These are phyloP conservation scores for Pharnaceum exiguum DNA, from an alignment of 148 eudicot genomes.

Conservation along the genomic window DNA sequence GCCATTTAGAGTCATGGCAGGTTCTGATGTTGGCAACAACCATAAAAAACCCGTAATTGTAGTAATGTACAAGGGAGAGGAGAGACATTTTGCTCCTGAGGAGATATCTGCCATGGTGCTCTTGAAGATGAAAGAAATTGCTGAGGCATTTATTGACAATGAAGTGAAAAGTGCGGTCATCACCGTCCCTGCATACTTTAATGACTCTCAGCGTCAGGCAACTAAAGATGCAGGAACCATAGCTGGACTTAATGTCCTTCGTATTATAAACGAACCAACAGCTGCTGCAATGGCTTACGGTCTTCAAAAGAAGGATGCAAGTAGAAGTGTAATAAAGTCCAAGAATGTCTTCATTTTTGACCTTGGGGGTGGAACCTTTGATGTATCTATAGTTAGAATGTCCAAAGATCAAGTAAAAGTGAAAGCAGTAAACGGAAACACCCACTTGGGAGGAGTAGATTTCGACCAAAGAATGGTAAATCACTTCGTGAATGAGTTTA, in stretches of 20 bases:
- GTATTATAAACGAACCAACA: neutral
- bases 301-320: neutral
- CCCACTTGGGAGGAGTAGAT: neutral
- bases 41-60: too few species aligned
- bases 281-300: constrained; percentile 6
- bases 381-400: neutral
- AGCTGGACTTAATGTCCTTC: neutral
- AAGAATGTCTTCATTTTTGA: neutral
- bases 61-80: too few species aligned
- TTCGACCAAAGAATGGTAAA: constrained; percentile 5
- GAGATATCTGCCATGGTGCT: too few species aligned
- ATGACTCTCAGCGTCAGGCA: neutral
- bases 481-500: constrained; percentile 1
- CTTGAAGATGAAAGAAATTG: too few species aligned
- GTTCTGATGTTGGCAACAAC: too few species aligned
- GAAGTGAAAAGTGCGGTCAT: neutral
- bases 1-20: too few species aligned
- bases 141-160: too few species aligned
- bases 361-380: neutral
- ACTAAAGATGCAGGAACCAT: constrained; percentile 1
- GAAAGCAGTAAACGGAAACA: neutral
- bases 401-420: neutral
- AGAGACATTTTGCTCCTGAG: too few species aligned
- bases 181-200: neutral
- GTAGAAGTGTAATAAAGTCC: neutral